Evolutionary conservation across 2,329 filamentous ascomycete species (phyloP), one percentile per base, ranked within the genome.

Genomic region (Penicillium crustosum): DNA sequence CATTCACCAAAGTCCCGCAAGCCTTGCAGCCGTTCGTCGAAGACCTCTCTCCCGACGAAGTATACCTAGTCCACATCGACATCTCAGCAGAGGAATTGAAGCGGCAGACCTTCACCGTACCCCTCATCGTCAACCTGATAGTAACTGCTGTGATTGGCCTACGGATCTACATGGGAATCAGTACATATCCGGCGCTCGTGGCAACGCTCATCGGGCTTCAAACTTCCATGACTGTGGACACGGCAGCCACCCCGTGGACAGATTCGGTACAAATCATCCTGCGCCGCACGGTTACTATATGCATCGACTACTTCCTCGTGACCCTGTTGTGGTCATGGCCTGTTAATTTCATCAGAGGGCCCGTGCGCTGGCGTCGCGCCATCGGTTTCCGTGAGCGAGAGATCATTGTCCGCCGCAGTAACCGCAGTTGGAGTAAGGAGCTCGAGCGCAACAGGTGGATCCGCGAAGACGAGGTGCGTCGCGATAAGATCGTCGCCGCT

Each of bases 11-110:
- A 58, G 85, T 86, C 0, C 85, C 90, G 0, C 73, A 83, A 49
- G 79, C 81, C 33, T 83, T 96, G 53, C 68, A 81, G 50, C 82
- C 86, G 12, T 88, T 96, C 71, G 81, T 89, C 69, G 77, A 83
- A 36, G 82, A 80, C 43, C 86, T 96, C 59, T 83, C 86, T 58
- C 80, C 83, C 55, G 77, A 83, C 55, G 86, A 90, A 73, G 83
- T 96, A 71, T 96, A 97, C 82, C 84, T 97, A 68, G 82, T 89
- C 31, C 92, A 96, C 78, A 80, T 96, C 75, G 93, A 97, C 80
- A 78, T 77, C 59, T 86, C 89, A 61, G 86, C 87, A 0, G 75
- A 77, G 21, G 80, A 82, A 29, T 86, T 93, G 77, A 97, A 97
- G 77, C 85, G 85, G 72, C 89, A 90, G 69, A 89, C 95, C 68